Conservation (phyloP, 2,329 filamentous ascomycete species). For the Acarospora socialis region DNA sequence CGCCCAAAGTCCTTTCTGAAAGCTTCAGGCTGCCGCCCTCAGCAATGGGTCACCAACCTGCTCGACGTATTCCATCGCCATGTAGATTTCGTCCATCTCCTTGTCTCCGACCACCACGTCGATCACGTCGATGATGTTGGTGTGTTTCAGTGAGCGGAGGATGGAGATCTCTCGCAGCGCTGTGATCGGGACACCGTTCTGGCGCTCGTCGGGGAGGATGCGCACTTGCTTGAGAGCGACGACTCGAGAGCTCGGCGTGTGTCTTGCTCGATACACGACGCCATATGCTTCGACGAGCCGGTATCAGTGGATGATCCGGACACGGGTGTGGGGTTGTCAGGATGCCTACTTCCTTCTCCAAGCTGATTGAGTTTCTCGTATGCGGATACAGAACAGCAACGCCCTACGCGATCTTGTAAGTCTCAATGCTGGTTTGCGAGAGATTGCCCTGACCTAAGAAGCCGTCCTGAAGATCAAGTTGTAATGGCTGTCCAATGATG, state of each 20-base stretch:
- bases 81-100: conserved; percentile 21
- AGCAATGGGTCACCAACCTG: conserved; percentile 21
- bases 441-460: conserved; percentile 15
- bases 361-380: conserved; percentile 22
- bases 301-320: not conserved
- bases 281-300: conserved; percentile 17
- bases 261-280: conserved; percentile 22
- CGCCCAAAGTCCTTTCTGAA: conserved; percentile 14
- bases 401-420: conserved; percentile 15
- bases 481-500: conserved; percentile 18
- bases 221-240: conserved; percentile 26
- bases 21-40: conserved; percentile 5
- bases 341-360: conserved; percentile 23
- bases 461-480: conserved; percentile 12
- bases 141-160: conserved; percentile 21
- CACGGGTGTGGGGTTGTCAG: not conserved
- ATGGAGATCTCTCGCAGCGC: conserved; percentile 25
- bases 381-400: conserved; percentile 20
- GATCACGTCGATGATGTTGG: conserved; percentile 22
- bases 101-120: conserved; percentile 22
- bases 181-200: conserved; percentile 23
- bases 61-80: conserved; percentile 27
- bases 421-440: conserved; percentile 1
- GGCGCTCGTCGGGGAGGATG: conserved; percentile 21
- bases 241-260: conserved; percentile 17